Base-by-base conservation (phyloP, 2,329 filamentous ascomycete species). In the Fusarium subtropicale region DNA sequence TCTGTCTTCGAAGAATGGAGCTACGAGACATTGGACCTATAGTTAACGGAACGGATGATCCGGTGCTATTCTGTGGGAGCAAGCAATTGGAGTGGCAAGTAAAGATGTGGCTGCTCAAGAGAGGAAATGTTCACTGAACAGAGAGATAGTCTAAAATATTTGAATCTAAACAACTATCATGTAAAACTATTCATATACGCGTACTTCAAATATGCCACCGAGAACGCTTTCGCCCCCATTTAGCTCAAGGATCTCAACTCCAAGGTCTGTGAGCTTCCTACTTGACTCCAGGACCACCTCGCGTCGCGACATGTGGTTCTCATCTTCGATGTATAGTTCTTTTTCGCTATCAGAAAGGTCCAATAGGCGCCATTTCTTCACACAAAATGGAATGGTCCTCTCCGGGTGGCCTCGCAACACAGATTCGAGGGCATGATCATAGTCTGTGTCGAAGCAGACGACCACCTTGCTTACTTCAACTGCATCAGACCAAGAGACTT, bases 11-110 rank as follows among this genome's bases (percentile, higher is more conserved):
- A 0, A 48, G 60, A 18, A 57, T 64, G n/a, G 50, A 50, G 12
- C 26, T 13, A 8, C 6, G 26, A 24, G 50, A 50, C 3, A 4
- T 64, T 4, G 36, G 38, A 1, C 7, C 5, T 2, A 1, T 63
- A 1, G 11, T n/a, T 1, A 6, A 2, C 2, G 1, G n/a, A 5
- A 20, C 0, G 2, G 13, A 39, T 4, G 36, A 33, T 0, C 26
- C 31, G 2, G 59, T 64, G 15, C 12, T 64, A 0, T 64, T 64
- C 12, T 64, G 60, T 6, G 59, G 60, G 0, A 56, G 59, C 5
- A 64, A 57, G 4, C 60, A 63, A 7, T 18, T 64, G 6, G 60
- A 64, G 7, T 64, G 60, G 60, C 59, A 64, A 12, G 50, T 57
- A 1, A 64, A 50, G 11, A 57, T 64, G 59, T 64, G 60, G 60